These are phyloP conservation scores for Nigrospora sphaerica DNA, from an alignment of 2,329 filamentous ascomycete genomes.

Conservation along the genomic window DNA sequence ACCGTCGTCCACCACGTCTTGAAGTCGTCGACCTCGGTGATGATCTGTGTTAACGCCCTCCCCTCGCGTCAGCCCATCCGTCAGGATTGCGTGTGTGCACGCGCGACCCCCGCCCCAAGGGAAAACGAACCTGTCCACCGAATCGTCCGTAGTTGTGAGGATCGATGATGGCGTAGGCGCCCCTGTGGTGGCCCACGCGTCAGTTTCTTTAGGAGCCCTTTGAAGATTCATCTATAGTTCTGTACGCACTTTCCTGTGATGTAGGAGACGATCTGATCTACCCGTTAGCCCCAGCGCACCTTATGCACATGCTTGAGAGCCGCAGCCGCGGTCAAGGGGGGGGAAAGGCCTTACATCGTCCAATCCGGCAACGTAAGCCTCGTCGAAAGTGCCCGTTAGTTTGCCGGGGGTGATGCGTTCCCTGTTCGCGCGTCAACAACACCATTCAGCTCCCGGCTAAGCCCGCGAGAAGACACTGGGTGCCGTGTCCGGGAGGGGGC, in stretches of 20 bases:
- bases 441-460: no score
- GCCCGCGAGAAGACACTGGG: no score
- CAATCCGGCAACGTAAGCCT: constrained; percentile 17
- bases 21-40: constrained; percentile 45
- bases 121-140: constrained; percentile 24
- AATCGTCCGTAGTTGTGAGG: constrained; percentile 58
- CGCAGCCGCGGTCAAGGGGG: no score
- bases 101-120: no score
- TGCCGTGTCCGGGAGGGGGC: no score
- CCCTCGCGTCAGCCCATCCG: no score
- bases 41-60: constrained; percentile 28
- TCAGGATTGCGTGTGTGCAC: no score
- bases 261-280: constrained; percentile 14
- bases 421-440: constrained; percentile 24
- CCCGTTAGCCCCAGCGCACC: constrained; percentile 1
- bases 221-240: no score
- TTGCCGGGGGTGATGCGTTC: constrained; percentile 44
- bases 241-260: constrained; percentile 14
- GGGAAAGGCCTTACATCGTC: constrained; percentile 11
- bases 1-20: constrained; percentile 49
- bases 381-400: constrained; percentile 31
- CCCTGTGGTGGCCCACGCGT: constrained; percentile 10
- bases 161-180: constrained; percentile 46
- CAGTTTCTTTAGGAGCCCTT: no score
- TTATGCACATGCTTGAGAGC: not conserved